A percentile compares a stretch with the other conserved stretches of the same genome.
Conservation (phyloP, 805 yeast species). For the Suhomyces pyralidae region DNA sequence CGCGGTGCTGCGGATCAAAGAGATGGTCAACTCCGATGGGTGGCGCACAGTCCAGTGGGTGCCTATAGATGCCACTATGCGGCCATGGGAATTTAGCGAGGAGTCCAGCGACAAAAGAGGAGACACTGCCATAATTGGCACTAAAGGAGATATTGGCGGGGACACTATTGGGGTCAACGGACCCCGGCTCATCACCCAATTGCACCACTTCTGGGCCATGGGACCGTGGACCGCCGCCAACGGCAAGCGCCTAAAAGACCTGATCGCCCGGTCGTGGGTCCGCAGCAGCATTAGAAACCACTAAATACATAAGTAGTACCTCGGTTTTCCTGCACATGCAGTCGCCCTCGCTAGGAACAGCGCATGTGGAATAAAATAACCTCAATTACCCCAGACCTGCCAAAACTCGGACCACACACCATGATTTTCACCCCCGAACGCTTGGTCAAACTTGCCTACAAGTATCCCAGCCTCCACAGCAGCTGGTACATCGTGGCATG, state of each 20-base stretch:
- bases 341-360: background rate
- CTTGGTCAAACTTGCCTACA: conserved; percentile 48
- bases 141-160: background rate
- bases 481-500: conserved; percentile 81
- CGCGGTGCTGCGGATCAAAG: conserved; percentile 63
- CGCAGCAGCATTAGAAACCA: conserved; percentile 22
- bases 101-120: no score
- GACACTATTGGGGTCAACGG: background rate
- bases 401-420: background rate
- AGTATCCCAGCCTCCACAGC: conserved; percentile 51
- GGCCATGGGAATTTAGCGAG: conserved; percentile 54
- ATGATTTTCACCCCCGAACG: conserved; percentile 49
- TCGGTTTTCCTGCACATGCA: background rate
- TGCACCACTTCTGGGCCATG: conserved; percentile 64
- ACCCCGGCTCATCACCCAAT: conserved; percentile 23
- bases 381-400: conserved; percentile 3
- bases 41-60: conserved; percentile 58
- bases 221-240: conserved; percentile 53
- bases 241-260: conserved; percentile 49
- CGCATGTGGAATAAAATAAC: background rate
- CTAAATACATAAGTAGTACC: background rate
- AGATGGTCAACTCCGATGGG: conserved; percentile 49
- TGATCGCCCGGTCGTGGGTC: conserved; percentile 57
- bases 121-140: no score
- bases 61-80: conserved; percentile 48